Evolutionary conservation across 345 rosid species (phyloP).

Genomic region (Nephelium lappaceum): DNA sequence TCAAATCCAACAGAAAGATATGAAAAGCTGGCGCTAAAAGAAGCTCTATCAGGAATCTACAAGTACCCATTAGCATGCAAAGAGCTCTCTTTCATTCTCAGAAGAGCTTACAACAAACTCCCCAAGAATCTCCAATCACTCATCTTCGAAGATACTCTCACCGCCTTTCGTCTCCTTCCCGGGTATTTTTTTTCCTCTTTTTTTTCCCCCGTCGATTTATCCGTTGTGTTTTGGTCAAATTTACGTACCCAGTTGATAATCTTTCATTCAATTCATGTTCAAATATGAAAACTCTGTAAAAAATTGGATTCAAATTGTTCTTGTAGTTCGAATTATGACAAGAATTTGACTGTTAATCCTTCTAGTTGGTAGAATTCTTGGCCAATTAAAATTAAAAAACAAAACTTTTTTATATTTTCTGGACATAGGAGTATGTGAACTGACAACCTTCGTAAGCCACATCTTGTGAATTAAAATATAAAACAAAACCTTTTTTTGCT

Average conservation of each 20-base stretch:
- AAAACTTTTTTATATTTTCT: too few species aligned
- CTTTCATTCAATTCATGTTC: neutral
- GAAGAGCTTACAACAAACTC: conserved; percentile 46
- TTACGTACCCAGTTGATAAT: conserved; percentile 19
- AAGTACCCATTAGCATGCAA: conserved; percentile 68
- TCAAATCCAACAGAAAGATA: conserved; percentile 53
- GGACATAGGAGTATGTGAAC: too few species aligned
- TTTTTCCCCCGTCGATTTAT: neutral
- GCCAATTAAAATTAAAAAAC: too few species aligned
- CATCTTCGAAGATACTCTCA: conserved; percentile 64
- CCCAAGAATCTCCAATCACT: conserved; percentile 66
- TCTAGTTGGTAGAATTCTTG: too few species aligned
- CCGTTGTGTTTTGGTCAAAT: neutral
- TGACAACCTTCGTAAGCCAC: too few species aligned
- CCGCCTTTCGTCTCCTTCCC: conserved; percentile 82
- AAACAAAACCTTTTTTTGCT: too few species aligned
- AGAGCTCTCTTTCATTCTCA: conserved; percentile 64
- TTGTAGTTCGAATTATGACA: neutral
- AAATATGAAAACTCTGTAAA: neutral
- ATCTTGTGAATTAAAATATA: too few species aligned
- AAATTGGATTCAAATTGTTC: neutral
- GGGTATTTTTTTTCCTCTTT: conserved; percentile 38
- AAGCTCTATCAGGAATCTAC: conserved; percentile 43
- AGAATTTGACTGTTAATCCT: neutral
- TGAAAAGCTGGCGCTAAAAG: conserved; percentile 48